phyloP scores from a whole-genome alignment of 2,329 filamentous ascomycete genomes.

The Myotisia sp. region DNA sequence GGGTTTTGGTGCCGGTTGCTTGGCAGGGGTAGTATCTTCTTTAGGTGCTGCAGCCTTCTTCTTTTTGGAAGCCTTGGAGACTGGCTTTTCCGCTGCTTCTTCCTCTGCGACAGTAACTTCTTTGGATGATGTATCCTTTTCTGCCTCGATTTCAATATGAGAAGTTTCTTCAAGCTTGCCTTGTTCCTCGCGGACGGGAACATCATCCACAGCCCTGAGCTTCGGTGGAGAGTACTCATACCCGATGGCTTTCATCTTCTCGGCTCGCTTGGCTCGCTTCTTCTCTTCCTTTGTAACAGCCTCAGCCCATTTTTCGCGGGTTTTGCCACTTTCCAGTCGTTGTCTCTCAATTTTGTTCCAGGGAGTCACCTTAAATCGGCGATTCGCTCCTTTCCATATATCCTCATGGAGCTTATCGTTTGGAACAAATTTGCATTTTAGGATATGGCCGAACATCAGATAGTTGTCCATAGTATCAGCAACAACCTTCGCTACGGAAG shows the following conservation, averaged over 20 bases:
- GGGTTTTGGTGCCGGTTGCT: too few species aligned
- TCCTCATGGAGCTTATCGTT: conserved; percentile 63
- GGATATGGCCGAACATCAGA: conserved; percentile 81
- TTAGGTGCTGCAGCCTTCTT: conserved; percentile 3
- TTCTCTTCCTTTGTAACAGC: conserved; percentile 59
- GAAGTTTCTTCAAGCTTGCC: conserved; percentile 23
- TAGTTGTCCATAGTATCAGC: conserved; percentile 97
- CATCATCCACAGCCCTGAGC: conserved; percentile 49
- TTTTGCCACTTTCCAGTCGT: conserved; percentile 56
- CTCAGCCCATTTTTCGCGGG: conserved; percentile 63
- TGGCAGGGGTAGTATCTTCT: too few species aligned
- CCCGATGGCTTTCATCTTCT: conserved; percentile 63
- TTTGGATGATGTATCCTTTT: conserved; percentile 7
- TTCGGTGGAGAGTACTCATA: conserved; percentile 68
- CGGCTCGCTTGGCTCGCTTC: conserved; percentile 52
- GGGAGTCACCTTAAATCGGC: conserved; percentile 75
- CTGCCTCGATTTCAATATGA: conserved; percentile 12
- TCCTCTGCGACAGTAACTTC: conserved; percentile 18
- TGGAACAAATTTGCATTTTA: conserved; percentile 72
- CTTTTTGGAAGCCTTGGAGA: too few species aligned
- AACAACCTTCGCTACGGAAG: conserved; percentile 77
- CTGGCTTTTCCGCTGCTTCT: conserved; percentile 10
- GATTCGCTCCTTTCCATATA: conserved; percentile 81
- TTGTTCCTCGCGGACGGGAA: conserved; percentile 30
- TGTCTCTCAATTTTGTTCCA: conserved; percentile 74